Percentiles rank a stretch among this genome's conserved stretches.
Evolutionary conservation across 345 rosid genomes (phyloP).

Genomic region (Garcia nutans): DNA sequence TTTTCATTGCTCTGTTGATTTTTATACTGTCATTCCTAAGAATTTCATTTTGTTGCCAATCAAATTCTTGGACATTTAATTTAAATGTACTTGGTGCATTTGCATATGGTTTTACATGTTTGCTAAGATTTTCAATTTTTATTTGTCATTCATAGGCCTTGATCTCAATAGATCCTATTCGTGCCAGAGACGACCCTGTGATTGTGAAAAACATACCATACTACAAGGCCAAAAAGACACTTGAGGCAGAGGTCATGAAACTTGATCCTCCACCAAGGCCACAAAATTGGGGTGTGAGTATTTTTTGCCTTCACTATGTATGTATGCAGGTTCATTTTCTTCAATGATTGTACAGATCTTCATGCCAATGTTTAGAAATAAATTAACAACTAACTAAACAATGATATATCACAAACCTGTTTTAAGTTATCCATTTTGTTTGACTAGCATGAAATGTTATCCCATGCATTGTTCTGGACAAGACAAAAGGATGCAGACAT

Average conservation of each 20-base stretch:
- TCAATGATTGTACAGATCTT: neutral
- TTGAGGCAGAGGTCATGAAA: constrained; percentile 76
- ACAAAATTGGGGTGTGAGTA: constrained; percentile 85
- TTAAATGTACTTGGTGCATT: neutral
- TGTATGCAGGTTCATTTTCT: neutral
- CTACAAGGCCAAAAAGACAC: constrained; percentile 79
- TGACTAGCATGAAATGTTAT: neutral
- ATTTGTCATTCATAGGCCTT: constrained; percentile 53
- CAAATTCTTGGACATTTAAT: neutral
- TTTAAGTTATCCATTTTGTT: neutral
- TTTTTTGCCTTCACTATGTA: constrained; percentile 12
- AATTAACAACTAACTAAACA: neutral
- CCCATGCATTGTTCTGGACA: too few species aligned
- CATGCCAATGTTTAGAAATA: neutral
- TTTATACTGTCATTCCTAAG: neutral
- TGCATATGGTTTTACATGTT: neutral
- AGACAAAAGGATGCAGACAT: too few species aligned
- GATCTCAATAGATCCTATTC: constrained; percentile 74
- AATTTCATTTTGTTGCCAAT: neutral
- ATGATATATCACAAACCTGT: neutral
- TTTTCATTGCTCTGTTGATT: neutral
- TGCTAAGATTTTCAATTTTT: neutral
- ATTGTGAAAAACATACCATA: constrained; percentile 76
- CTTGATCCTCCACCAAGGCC: constrained; percentile 82
- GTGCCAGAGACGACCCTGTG: constrained; percentile 79